phyloP scores from a whole-genome alignment of 495 filamentous ascomycete species.

The Aspergillus cristatus region DNA sequence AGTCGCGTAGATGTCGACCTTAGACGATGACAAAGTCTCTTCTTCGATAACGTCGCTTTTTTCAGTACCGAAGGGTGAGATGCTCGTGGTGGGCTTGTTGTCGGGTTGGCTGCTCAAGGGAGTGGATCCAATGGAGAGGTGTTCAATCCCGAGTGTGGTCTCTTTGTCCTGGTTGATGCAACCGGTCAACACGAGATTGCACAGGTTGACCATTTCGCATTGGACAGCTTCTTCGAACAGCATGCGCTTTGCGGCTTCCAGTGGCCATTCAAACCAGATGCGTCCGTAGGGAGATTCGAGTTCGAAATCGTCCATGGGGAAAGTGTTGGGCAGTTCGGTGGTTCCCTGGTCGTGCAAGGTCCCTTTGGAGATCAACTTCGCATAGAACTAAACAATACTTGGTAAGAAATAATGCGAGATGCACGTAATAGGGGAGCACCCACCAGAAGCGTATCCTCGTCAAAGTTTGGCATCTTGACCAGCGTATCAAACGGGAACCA shows the following conservation, averaged over 20 bases:
- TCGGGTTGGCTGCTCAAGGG: neutral
- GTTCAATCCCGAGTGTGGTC: neutral
- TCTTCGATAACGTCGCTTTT: neutral
- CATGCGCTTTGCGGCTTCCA: conserved; percentile 4
- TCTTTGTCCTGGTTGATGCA: conserved; percentile 6
- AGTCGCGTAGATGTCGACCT: conserved; percentile 1
- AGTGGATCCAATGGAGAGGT: neutral
- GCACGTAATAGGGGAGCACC: conserved; percentile 1
- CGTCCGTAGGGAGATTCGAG: conserved; percentile 19
- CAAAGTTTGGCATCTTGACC: conserved; percentile 17
- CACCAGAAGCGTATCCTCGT: conserved; percentile 22
- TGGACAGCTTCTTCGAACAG: conserved; percentile 16
- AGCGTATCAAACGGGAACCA: conserved; percentile 32
- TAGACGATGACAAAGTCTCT: neutral
- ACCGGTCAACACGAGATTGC: conserved; percentile 13
- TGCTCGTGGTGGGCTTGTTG: neutral
- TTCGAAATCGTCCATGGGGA: conserved; percentile 5
- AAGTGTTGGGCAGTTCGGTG: conserved; percentile 11
- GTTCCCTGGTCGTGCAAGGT: conserved; percentile 2
- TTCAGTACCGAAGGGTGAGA: conserved; percentile 1
- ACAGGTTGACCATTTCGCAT: conserved; percentile 13
- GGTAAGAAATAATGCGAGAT: neutral
- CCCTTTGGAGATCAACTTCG: conserved; percentile 20
- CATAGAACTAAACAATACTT: conserved; percentile 15
- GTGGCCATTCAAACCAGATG: conserved; percentile 24